These are phyloP conservation scores for Neurospora africana DNA, from an alignment of 495 filamentous ascomycete genomes.

Conservation along the genomic window DNA sequence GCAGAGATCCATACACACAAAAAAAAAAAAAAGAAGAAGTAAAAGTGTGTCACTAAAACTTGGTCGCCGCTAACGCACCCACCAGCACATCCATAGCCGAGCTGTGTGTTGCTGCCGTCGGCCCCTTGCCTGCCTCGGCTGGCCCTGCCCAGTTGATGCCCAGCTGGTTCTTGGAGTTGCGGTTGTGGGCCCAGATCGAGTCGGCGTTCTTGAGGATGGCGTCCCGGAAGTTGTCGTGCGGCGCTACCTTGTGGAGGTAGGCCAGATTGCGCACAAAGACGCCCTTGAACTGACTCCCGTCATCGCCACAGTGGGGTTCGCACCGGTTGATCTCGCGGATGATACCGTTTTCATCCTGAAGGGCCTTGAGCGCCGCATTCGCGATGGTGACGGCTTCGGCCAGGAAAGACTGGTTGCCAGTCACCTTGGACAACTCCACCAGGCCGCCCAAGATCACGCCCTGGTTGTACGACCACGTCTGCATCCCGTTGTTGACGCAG, in stretches of 20 bases:
- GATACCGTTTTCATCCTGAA: constrained; percentile 49
- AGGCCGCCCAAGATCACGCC: constrained; percentile 66
- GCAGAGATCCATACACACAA: too few relatives aligned
- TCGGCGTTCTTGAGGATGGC: constrained; percentile 54
- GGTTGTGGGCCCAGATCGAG: constrained; percentile 56
- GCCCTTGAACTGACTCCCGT: constrained; percentile 68
- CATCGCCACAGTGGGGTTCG: constrained; percentile 51
- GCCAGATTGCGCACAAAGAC: constrained; percentile 64
- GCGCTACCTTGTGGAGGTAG: constrained; percentile 42
- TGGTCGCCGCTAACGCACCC: constrained; percentile 42
- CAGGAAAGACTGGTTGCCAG: constrained; percentile 42
- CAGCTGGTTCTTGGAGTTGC: constrained; percentile 40
- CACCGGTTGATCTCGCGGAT: constrained; percentile 48
- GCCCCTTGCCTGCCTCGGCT: constrained; percentile 34
- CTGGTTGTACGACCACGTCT: constrained; percentile 72
- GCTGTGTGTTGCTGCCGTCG: constrained; percentile 44
- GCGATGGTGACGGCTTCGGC: constrained; percentile 51
- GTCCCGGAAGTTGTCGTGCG: constrained; percentile 37
- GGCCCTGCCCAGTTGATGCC: constrained; percentile 52
- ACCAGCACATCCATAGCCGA: constrained; percentile 61
- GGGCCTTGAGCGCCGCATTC: constrained; percentile 45
- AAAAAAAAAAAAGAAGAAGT: background rate
- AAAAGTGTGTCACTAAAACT: background rate
- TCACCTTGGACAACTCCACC: constrained; percentile 52
- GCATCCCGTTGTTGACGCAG: constrained; percentile 55